phyloP scores from a whole-genome alignment of 2,329 filamentous ascomycete species.

The Nigrospora sphaerica region DNA sequence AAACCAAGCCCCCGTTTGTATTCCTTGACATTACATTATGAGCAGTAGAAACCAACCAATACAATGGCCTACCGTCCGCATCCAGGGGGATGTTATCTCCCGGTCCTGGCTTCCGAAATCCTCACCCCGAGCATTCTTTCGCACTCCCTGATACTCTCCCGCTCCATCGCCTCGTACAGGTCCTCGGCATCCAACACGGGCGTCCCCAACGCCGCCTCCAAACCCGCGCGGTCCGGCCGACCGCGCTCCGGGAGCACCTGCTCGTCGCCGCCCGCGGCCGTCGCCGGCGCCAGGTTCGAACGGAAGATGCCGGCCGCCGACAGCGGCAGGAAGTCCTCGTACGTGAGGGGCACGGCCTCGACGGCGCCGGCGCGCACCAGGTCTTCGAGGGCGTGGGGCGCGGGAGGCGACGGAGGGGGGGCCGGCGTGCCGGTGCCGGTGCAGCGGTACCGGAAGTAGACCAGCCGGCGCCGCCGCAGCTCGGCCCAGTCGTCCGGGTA shows the following conservation, averaged over 20 bases:
- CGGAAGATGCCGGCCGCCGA: conserved; percentile 45
- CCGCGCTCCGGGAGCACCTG: conserved; percentile 28
- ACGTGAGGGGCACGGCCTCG: conserved; percentile 35
- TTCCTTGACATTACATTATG: too few species aligned
- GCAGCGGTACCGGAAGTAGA: conserved; percentile 30
- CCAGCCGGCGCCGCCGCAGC: conserved; percentile 26
- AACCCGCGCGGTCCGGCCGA: background rate
- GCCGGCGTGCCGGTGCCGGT: conserved; percentile 7
- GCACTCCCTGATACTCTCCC: background rate
- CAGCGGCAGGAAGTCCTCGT: conserved; percentile 47
- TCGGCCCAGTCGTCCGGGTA: conserved; percentile 34
- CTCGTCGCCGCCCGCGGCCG: conserved; percentile 44
- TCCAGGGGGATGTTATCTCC: too few species aligned
- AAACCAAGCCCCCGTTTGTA: too few species aligned
- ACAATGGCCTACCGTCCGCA: too few species aligned
- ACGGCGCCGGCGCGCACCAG: conserved; percentile 26
- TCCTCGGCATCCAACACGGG: background rate
- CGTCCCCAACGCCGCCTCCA: background rate
- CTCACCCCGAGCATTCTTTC: background rate
- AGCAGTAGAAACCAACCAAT: too few species aligned
- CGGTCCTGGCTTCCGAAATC: too few species aligned
- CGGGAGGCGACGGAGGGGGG: background rate
- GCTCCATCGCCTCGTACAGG: background rate
- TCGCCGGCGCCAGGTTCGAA: background rate
- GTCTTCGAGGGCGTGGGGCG: too few species aligned